Evolutionary conservation across 768 basidiomycete species (phyloP).

Genomic region (Serendipita sp.): DNA sequence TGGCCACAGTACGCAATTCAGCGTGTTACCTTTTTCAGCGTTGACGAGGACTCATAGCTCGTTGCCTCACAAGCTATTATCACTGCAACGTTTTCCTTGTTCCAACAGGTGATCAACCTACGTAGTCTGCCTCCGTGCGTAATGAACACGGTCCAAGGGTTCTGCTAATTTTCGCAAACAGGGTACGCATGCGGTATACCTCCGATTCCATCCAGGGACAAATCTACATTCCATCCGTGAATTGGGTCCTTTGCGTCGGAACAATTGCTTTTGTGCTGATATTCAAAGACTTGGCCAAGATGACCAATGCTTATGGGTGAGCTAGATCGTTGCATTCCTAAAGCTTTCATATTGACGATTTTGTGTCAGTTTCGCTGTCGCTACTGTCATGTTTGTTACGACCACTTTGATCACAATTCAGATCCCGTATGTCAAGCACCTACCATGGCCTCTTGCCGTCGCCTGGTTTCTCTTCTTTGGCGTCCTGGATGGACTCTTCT

Average conservation of each 20-base stretch:
- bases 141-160: not conserved
- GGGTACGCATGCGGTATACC: slow-evolving; percentile 39
- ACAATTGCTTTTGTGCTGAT: slow-evolving; percentile 36
- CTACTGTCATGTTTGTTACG: slow-evolving; percentile 34
- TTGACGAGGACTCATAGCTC: slow-evolving; percentile 27
- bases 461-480: slow-evolving; percentile 25
- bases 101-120: slow-evolving; percentile 50
- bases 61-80: slow-evolving; percentile 50
- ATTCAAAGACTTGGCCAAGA: slow-evolving; percentile 35
- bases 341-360: not conserved
- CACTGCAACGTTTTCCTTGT: slow-evolving; percentile 34
- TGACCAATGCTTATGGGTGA: slow-evolving; percentile 39
- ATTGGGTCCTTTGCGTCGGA: too few species aligned
- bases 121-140: slow-evolving; percentile 36
- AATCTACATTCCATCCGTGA: too few species aligned
- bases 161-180: not conserved
- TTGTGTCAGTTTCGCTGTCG: slow-evolving; percentile 41
- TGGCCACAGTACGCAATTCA: slow-evolving; percentile 39
- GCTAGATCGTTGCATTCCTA: not conserved
- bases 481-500: slow-evolving; percentile 41
- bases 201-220: slow-evolving; percentile 32
- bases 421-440: not conserved
- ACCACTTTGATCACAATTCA: too few species aligned
- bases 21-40: slow-evolving; percentile 46
- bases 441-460: slow-evolving; percentile 27